Evolutionary conservation across 2,329 filamentous ascomycete species (phyloP).

Genomic region (Trichoderma semiorbis): DNA sequence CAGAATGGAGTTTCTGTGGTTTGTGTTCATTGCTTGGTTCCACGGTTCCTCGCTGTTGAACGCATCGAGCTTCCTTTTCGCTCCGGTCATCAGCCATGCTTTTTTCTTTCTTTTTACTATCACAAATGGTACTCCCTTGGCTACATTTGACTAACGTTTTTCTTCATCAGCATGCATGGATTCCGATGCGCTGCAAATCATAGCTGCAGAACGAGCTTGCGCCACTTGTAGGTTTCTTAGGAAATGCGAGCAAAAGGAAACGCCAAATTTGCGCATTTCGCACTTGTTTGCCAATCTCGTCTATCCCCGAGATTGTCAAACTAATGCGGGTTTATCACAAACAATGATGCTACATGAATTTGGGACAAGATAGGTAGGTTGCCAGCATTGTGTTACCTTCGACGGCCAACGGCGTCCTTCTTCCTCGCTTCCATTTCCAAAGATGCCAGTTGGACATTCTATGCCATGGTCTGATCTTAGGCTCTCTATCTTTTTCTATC

Average conservation of each 20-base stretch:
- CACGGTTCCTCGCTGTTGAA: neutral
- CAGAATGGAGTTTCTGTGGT: neutral
- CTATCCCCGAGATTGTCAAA: neutral
- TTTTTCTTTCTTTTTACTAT: neutral
- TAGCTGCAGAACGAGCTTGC: no score
- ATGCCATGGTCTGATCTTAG: neutral
- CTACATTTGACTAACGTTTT: neutral
- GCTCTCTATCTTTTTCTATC: neutral
- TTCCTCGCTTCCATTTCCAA: neutral
- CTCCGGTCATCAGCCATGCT: neutral
- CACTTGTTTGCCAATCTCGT: neutral
- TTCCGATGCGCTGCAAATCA: neutral
- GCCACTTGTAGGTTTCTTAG: neutral
- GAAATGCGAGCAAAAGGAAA: neutral
- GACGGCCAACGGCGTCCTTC: neutral
- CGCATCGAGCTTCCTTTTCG: neutral
- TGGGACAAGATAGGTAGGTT: neutral
- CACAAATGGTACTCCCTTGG: neutral
- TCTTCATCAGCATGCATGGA: neutral
- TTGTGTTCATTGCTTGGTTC: neutral
- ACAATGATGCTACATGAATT: neutral
- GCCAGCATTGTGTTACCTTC: neutral
- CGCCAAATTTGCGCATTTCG: neutral
- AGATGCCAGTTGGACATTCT: neutral
- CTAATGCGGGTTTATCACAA: constrained; percentile 5